These are phyloP conservation scores for Spathaspora hagerdaliae DNA, from an alignment of 805 yeast genomes.

Conservation along the genomic window DNA sequence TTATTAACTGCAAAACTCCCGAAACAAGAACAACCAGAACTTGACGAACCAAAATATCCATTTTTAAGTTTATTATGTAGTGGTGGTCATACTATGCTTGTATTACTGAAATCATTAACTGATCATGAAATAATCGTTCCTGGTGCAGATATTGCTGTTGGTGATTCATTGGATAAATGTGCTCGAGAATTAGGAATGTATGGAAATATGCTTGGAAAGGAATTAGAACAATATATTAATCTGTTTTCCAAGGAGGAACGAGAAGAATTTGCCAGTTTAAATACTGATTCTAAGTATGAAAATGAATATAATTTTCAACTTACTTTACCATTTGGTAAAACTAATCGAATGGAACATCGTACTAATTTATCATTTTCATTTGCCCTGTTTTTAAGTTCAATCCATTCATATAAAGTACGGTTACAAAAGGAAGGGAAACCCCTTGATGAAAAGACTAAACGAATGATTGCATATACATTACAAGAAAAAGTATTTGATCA, in stretches of 20 bases:
- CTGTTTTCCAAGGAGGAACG: slow-evolving; percentile 26
- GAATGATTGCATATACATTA: slow-evolving; percentile 51
- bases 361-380: slow-evolving; percentile 55
- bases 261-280: slow-evolving; percentile 14
- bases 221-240: slow-evolving; percentile 57
- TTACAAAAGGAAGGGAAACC: not conserved
- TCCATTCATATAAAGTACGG: slow-evolving; percentile 28
- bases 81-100: slow-evolving; percentile 94
- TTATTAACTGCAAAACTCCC: slow-evolving; percentile 48
- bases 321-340: slow-evolving; percentile 21
- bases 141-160: slow-evolving; percentile 85
- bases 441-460: slow-evolving; percentile 27
- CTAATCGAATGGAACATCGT: slow-evolving; percentile 12
- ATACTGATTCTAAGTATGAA: slow-evolving; percentile 14
- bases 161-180: slow-evolving; percentile 91
- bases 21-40: slow-evolving; percentile 42
- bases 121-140: slow-evolving; percentile 73
- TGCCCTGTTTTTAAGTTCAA: slow-evolving; percentile 65
- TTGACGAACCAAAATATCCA: slow-evolving; percentile 52
- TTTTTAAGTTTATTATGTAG: slow-evolving; percentile 75
- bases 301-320: slow-evolving; percentile 24
- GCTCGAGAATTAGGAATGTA: slow-evolving; percentile 76
- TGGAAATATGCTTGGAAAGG: slow-evolving; percentile 86
- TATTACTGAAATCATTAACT: slow-evolving; percentile 53
- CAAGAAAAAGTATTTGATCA: slow-evolving; percentile 74